Conservation (phyloP, 768 basidiomycete species). For the Suillus placidus region DNA sequence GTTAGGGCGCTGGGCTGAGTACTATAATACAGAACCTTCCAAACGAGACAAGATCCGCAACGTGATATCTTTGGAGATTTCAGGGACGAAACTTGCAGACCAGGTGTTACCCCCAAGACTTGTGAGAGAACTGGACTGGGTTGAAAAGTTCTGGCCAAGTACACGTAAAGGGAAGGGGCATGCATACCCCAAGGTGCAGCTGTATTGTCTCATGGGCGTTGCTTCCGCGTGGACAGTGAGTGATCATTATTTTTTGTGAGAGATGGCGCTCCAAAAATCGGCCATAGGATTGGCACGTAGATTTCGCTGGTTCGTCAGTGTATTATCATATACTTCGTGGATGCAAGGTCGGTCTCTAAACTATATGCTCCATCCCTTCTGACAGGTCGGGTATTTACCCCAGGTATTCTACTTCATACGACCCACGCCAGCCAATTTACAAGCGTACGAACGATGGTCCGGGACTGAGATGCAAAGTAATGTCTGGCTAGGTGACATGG, state of each 20-base stretch:
- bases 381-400: conserved; percentile 7
- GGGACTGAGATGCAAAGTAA: conserved; percentile 87
- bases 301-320: conserved; percentile 97
- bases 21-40: conserved; percentile 68
- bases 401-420: conserved; percentile 95
- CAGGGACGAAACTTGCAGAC: conserved; percentile 79
- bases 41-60: conserved; percentile 88
- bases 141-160: conserved; percentile 92
- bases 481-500: conserved; percentile 91
- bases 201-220: conserved; percentile 98
- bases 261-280: background rate
- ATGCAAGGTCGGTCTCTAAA: conserved; percentile 59
- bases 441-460: conserved; percentile 92
- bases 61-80: conserved; percentile 94
- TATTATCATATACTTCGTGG: conserved; percentile 94
- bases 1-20: conserved; percentile 87
- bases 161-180: conserved; percentile 73
- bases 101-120: conserved; percentile 81
- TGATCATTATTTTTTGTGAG: conserved; percentile 16
- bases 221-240: conserved; percentile 91
- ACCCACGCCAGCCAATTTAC: conserved; percentile 83
- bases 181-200: conserved; percentile 87
- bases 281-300: conserved; percentile 93
- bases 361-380: background rate
- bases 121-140: conserved; percentile 93